These are phyloP conservation scores for Backusella sp. DNA, from an alignment of 192 early-diverging fungal species.

Conservation along the genomic window DNA sequence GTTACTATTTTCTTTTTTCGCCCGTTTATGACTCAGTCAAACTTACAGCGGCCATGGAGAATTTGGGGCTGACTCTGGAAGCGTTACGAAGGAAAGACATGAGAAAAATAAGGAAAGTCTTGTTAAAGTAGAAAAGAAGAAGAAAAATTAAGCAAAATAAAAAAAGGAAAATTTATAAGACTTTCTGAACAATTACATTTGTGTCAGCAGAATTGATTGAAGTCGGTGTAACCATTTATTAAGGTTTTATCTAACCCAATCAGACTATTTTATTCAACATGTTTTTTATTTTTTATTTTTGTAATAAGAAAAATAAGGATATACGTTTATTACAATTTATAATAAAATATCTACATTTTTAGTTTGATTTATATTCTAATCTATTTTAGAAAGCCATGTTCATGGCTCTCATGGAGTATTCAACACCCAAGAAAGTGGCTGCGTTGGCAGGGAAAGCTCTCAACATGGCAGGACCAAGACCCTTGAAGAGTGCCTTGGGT, in stretches of 20 bases:
- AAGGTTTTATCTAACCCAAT: not conserved
- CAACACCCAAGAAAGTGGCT: slow-evolving; percentile 69
- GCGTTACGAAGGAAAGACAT: slow-evolving; percentile 5
- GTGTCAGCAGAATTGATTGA: not conserved
- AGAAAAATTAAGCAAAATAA: not conserved
- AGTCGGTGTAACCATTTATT: not conserved
- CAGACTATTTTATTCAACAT: not conserved
- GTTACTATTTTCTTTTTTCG: not conserved
- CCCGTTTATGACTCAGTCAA: not conserved
- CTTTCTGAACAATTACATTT: slow-evolving; percentile 2
- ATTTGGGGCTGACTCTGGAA: not conserved
- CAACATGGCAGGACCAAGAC: slow-evolving; percentile 80
- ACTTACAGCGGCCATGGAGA: not conserved
- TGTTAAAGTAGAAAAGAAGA: not conserved
- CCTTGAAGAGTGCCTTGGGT: slow-evolving; percentile 81
- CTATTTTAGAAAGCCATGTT: slow-evolving; percentile 38
- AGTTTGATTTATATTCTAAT: not conserved
- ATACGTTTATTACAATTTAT: slow-evolving; percentile 2
- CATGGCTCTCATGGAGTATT: slow-evolving; percentile 50
- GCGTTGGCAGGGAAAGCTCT: slow-evolving; percentile 85
- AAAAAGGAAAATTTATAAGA: slow-evolving; percentile 4
- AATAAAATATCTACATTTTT: slow-evolving; percentile 4
- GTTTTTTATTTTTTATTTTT: not conserved
- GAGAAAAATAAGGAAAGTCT: not conserved
- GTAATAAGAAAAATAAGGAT: slow-evolving; percentile 4